Percentiles rank a stretch among this genome's conserved stretches.
These are phyloP conservation scores for Xylaria multiplex DNA, from an alignment of 2,329 filamentous ascomycete genomes.

Conservation along the genomic window DNA sequence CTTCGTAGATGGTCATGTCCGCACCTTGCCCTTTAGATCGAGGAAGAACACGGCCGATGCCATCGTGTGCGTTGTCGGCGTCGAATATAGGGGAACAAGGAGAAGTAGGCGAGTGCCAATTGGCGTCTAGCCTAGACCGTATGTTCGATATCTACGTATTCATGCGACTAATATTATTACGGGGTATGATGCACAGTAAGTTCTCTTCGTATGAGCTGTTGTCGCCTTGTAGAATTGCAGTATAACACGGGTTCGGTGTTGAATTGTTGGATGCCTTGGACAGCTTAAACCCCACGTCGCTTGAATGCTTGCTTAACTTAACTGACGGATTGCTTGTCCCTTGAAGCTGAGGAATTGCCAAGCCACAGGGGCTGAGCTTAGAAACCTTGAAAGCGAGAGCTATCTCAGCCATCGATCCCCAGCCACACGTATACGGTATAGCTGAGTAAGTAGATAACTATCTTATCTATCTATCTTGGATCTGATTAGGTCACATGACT, in stretches of 20 bases:
- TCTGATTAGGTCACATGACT: constrained; percentile 41
- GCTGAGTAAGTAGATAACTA: too few relatives aligned
- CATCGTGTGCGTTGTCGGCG: constrained; percentile 67
- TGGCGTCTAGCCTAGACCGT: constrained; percentile 47
- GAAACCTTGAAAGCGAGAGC: not conserved
- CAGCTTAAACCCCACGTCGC: constrained; percentile 38
- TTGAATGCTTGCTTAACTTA: constrained; percentile 19
- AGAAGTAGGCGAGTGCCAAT: constrained; percentile 44
- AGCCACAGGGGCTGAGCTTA: constrained; percentile 29
- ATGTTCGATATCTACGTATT: constrained; percentile 31
- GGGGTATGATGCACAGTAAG: constrained; percentile 21
- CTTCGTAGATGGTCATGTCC: constrained; percentile 35
- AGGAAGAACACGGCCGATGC: constrained; percentile 98
- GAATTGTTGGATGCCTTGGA: constrained; percentile 26
- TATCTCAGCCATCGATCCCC: constrained; percentile 10
- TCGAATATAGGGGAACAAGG: constrained; percentile 41
- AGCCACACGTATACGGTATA: not conserved
- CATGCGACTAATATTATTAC: constrained; percentile 25
- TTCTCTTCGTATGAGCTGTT: constrained; percentile 17
- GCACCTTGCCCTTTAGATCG: constrained; percentile 98
- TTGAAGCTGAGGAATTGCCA: constrained; percentile 21
- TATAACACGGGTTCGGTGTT: constrained; percentile 12
- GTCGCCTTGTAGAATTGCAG: constrained; percentile 25
- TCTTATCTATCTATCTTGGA: too few relatives aligned
- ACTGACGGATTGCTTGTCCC: not conserved